Conservation (phyloP, 129 eudicot genomes). For the Dittrichia graveolens region DNA sequence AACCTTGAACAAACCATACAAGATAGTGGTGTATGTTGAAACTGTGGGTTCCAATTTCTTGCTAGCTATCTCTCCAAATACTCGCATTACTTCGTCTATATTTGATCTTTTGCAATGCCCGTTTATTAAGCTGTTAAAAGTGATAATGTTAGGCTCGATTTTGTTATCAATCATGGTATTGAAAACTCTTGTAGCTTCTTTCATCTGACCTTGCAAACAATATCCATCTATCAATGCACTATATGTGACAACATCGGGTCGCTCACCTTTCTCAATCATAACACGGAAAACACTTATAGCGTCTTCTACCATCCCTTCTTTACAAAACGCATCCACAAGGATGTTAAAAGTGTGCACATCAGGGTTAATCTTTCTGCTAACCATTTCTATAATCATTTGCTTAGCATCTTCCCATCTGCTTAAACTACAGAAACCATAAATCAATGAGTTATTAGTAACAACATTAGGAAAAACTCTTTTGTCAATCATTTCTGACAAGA, state of each 20-base stretch:
- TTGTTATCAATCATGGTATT: constrained; percentile 23
- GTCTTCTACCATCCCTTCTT: constrained; percentile 46
- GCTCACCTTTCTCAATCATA: constrained; percentile 31
- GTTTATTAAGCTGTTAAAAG: constrained; percentile 32
- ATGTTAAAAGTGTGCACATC: constrained; percentile 32
- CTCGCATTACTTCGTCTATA: constrained; percentile 27
- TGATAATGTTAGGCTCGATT: constrained; percentile 28
- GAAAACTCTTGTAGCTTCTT: constrained; percentile 39
- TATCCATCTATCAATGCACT: constrained; percentile 46
- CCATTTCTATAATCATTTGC: constrained; percentile 32
- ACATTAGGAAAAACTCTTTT: constrained; percentile 33
- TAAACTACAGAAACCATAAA: constrained; percentile 38
- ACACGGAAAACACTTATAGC: constrained; percentile 17
- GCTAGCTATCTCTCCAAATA: constrained; percentile 26
- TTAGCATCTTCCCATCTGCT: constrained; percentile 38
- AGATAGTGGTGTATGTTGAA: constrained; percentile 31
- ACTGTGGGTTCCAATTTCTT: constrained; percentile 35
- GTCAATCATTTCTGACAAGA: constrained; percentile 23
- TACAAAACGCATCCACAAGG: constrained; percentile 40
- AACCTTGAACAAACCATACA: constrained; percentile 34
- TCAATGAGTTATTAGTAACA: constrained; percentile 40
- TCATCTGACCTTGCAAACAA: constrained; percentile 43
- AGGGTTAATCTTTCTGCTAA: constrained; percentile 6
- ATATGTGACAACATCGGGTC: constrained; percentile 37
- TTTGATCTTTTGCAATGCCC: constrained; percentile 40